Base-by-base conservation (phyloP, 352 stramenopile species). In the Phytophthora hibernalis region DNA sequence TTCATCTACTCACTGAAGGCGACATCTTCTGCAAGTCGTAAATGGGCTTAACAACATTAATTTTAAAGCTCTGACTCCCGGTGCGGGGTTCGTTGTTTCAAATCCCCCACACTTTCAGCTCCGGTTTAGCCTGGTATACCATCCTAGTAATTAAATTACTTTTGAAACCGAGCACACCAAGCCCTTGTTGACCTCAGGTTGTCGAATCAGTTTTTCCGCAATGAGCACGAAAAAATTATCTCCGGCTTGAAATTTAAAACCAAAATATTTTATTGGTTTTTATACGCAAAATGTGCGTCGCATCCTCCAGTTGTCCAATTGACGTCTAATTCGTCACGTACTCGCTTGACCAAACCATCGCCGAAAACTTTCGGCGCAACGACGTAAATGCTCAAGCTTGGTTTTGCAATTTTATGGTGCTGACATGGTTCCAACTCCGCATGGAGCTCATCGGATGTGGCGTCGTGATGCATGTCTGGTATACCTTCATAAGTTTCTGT, bases 381-480 rank as follows among this genome's bases (percentile, higher is more conserved):
- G 69, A 88, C 31, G 55, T 68, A 1, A 70, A 71, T 42, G 77
- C 58, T 31, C 57, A 10, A 13, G 12, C 8, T 10, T 82, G 72
- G 63, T 78, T 77, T 38, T 69, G 63, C 1, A 22, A 76, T 44
- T 69, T 53, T 0, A 53, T 71, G 18, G 61, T 65, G 9, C 63
- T 52, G 33, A 55, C 75, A 49, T 88, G 79, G 81, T 88, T 88
- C 49, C 35, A 52, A 3, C 8, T 90, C 8, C 81, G 79, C 16
- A 80, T 90, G 54, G 67, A 87, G 55, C 33, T 88, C 12, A n/a
- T 90, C 11, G 80, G 82, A 12, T 85, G 65, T 24, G 55, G 60
- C 3, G 58, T 87, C 0, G 74, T 85, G 1, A n/a, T n/a, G 81
- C 76, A 2, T 51, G 69, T 1, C 61, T 87, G 1, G 37, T 87